Evolutionary conservation across 805 yeast genomes (phyloP), one percentile per base, ranked within the genome.

Genomic region (Isabelozyma pseudorhagii): DNA sequence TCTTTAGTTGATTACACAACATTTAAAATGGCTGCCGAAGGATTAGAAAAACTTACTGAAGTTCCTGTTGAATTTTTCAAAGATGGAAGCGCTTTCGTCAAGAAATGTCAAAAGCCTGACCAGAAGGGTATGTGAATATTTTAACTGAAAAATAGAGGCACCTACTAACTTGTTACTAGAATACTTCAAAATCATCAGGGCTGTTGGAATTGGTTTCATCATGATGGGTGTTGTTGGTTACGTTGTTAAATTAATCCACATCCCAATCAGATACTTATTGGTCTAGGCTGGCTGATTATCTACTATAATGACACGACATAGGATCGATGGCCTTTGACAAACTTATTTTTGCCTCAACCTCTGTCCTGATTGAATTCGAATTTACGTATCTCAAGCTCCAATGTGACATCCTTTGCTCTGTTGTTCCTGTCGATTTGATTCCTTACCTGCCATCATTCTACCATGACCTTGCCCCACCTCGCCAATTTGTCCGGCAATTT

Each of bases 221-320:
- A 93, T 93, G 83, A 94, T 93, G 92, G 99, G 99, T 66, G 87
- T 89, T 62, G 96, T 94, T 64, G 99, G 99, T 50, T 93, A 91
- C 75, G 88, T 85, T 64, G 94, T 94, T 74, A 93, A 93, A 76
- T 82, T 93, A 63, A 78, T 92, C 62, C 97, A 92, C 75, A 92
- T 92, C 64, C 97, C 97, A 67, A 90, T 92, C 77, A 87, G 97
- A 79, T 92, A 90, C 75, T 84, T 90, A 77, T 89, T 92, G 74
- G 97, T 91, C 60, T 91, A 78, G 78, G 48, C 36, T 27, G 6
- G 25, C 25, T 21, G 25, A 21, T 21, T 4, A 21, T 21, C 25
- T 4, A 21, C 25, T 21, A 21, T 21, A 21, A 21, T 21, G 25
- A 21, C 25, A 21, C 25, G 25, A 42, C 17, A 28, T 38, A 14